phyloP scores from a whole-genome alignment of 2,329 filamentous ascomycete species.

The Pseudogymnoascus pannorum region DNA sequence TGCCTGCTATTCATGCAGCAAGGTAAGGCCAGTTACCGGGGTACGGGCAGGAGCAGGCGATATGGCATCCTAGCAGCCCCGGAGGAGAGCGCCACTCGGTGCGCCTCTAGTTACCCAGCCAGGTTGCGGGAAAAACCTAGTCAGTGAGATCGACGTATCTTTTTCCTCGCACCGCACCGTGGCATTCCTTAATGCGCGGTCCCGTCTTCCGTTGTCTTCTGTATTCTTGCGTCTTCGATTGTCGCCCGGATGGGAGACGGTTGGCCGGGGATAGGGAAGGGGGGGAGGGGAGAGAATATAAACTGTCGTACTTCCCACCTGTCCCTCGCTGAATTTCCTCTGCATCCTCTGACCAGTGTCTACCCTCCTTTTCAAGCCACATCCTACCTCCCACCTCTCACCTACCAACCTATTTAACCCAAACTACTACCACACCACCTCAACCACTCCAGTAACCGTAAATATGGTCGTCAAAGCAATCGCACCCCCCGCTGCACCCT shows the following conservation, averaged over 20 bases:
- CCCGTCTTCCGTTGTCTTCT: not conserved
- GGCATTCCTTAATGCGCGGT: not conserved
- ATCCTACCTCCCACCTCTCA: not conserved
- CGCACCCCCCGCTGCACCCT: slow-evolving; percentile 16
- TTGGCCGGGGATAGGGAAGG: no score
- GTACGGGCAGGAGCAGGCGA: not conserved
- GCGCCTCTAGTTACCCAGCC: not conserved
- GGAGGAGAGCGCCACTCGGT: not conserved
- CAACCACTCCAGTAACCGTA: not conserved
- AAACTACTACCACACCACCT: not conserved
- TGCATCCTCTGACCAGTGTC: not conserved
- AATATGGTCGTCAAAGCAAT: slow-evolving; percentile 1
- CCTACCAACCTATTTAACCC: not conserved
- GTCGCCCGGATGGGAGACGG: not conserved
- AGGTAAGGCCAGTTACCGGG: not conserved
- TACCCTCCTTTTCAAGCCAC: not conserved
- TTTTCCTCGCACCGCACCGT: not conserved
- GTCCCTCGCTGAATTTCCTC: not conserved
- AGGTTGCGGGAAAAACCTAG: not conserved
- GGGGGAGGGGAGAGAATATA: not conserved
- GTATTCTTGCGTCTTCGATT: not conserved
- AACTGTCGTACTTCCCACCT: not conserved
- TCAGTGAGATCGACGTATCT: not conserved
- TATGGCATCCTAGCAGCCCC: not conserved
- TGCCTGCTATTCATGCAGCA: not conserved